Conservation (phyloP, 345 rosid genomes). For the Linum trigynum region DNA sequence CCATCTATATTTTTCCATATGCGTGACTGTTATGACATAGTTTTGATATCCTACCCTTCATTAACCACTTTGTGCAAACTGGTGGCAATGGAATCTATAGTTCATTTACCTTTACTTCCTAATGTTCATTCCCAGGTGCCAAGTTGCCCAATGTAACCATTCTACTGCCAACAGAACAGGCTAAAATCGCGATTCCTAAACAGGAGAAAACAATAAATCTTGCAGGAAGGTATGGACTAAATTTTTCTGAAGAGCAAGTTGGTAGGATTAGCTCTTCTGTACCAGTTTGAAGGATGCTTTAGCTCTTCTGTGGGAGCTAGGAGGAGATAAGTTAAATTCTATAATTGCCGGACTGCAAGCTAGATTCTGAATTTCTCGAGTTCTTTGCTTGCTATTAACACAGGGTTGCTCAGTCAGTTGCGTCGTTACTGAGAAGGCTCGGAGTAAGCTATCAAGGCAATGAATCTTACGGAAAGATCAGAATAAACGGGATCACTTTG, state of each 20-base stretch:
- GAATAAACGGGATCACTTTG: slow-evolving; percentile 64
- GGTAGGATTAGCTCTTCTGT: neutral
- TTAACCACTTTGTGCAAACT: neutral
- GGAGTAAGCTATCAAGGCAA: slow-evolving; percentile 64
- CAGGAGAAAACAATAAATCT: slow-evolving; percentile 58
- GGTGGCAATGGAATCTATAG: neutral
- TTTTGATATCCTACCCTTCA: neutral
- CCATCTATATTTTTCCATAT: neutral
- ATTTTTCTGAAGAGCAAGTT: neutral
- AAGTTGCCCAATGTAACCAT: slow-evolving; percentile 62
- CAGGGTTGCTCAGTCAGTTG: slow-evolving; percentile 58
- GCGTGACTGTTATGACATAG: neutral
- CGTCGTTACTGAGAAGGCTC: slow-evolving; percentile 66
- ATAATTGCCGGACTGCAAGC: neutral
- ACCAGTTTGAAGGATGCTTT: neutral
- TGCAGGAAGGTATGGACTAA: slow-evolving; percentile 48
- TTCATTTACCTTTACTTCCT: slow-evolving; percentile 4
- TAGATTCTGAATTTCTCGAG: neutral
- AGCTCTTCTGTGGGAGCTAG: too few species aligned
- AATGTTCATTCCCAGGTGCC: slow-evolving; percentile 41
- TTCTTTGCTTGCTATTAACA: slow-evolving; percentile 12
- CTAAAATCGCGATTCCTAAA: slow-evolving; percentile 32
- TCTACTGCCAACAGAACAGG: slow-evolving; percentile 49
- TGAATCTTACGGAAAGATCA: slow-evolving; percentile 54
- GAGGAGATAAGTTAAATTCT: neutral